Evolutionary conservation across 352 stramenopile species (phyloP).

Genomic region (Globisporangium uncinulatum): DNA sequence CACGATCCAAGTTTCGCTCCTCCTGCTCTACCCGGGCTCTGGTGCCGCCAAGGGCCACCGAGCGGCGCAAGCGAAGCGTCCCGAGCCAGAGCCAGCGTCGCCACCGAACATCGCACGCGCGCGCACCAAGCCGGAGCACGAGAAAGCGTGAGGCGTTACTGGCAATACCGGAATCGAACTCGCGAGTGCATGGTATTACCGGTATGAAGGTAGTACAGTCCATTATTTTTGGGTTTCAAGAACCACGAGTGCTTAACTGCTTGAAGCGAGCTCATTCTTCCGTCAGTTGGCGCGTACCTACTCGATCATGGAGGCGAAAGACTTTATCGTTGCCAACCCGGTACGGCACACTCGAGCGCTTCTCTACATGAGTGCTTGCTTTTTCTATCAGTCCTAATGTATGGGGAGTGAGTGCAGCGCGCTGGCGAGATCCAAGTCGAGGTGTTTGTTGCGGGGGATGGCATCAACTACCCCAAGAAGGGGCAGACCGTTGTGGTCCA

Average conservation of each 20-base stretch:
- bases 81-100: neutral
- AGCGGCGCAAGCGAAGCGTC: neutral
- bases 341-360: constrained; percentile 13
- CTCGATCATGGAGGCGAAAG: constrained; percentile 41
- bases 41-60: constrained; percentile 1
- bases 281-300: too few species aligned
- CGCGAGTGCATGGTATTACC: too few species aligned
- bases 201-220: too few species aligned
- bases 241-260: constrained; percentile 3
- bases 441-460: constrained; percentile 87
- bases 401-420: constrained; percentile 24
- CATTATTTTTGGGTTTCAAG: too few species aligned
- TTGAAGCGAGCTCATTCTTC: too few species aligned
- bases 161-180: too few species aligned
- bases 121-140: constrained; percentile 14
- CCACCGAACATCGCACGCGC: too few species aligned
- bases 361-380: neutral
- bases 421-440: constrained; percentile 79
- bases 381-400: neutral
- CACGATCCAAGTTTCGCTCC: constrained; percentile 61
- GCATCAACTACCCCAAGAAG: constrained; percentile 87
- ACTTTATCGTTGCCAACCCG: constrained; percentile 50
- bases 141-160: constrained; percentile 13
- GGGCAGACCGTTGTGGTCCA: constrained; percentile 84
- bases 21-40: constrained; percentile 39